Conservation (phyloP, 2,329 filamentous ascomycete species). For the Talaromyces islandicus region DNA sequence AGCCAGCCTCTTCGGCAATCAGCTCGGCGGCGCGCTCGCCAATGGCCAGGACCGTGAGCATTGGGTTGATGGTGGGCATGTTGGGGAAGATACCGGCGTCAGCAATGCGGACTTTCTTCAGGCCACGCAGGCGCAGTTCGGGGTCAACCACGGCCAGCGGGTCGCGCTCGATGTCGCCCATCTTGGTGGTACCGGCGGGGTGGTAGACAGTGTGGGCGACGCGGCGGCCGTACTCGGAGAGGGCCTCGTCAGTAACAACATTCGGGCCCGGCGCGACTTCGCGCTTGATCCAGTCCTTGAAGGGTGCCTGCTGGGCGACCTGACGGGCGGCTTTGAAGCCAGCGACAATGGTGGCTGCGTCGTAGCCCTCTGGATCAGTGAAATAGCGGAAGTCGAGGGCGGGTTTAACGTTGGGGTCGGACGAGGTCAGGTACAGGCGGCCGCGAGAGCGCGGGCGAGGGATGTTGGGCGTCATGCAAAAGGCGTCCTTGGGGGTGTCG, state of each 20-base stretch:
- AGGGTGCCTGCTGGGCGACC: constrained; percentile 68
- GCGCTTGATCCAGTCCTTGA: constrained; percentile 75
- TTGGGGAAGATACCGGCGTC: constrained; percentile 85
- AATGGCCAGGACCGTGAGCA: constrained; percentile 80
- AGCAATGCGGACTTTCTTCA: constrained; percentile 70
- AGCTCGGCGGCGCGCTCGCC: constrained; percentile 81
- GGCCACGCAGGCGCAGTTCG: constrained; percentile 63
- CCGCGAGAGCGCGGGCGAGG: constrained; percentile 74
- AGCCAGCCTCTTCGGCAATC: constrained; percentile 67
- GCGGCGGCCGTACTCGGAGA: constrained; percentile 73
- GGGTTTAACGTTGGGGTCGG: constrained; percentile 70
- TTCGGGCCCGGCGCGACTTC: constrained; percentile 73
- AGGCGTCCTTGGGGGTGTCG: constrained; percentile 65
- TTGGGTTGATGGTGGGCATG: constrained; percentile 81
- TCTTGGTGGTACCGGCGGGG: constrained; percentile 82
- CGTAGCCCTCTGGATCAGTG: constrained; percentile 78
- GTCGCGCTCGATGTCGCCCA: constrained; percentile 68
- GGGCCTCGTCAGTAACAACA: constrained; percentile 69
- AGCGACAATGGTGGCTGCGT: constrained; percentile 72
- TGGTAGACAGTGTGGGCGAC: constrained; percentile 88
- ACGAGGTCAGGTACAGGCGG: constrained; percentile 68
- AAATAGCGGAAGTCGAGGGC: constrained; percentile 86
- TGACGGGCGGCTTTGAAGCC: constrained; percentile 72
- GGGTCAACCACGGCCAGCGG: constrained; percentile 73
- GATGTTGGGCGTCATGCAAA: constrained; percentile 92